Evolutionary conservation across 2,329 filamentous ascomycete genomes (phyloP), one percentile per base, ranked within the genome.

Genomic region (Dactylellina haptotyla): DNA sequence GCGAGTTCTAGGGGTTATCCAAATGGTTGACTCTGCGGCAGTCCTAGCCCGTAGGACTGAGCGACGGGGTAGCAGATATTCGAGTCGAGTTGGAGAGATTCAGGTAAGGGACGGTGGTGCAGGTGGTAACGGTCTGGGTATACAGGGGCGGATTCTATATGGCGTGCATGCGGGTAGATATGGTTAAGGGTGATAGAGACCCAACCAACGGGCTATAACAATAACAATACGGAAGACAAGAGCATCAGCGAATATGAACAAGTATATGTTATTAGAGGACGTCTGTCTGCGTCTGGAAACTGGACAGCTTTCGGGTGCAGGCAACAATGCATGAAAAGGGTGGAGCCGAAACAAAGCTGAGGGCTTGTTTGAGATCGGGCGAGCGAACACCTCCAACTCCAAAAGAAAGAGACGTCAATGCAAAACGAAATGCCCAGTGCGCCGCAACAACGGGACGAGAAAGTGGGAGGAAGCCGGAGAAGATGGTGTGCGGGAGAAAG

Each of bases 301-400:
- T 37, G 43, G 51, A 46, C 62, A 67, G 43, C 32, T 67, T 59
- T 53, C 43, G 25, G 34, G 53, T 43, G 30, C 34, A 16, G 16
- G 14, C 8, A 23, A 51, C 43, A 41, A 65, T 66, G n/a, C 53
- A 50, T 50, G 58, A 43, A n/a, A n/a, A n/a, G 48, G 45, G 63
- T 67, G 63, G 63, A 67, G 63, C 63, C 53, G 63, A 59, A 67
- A 58, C 51, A 41, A 45, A 67, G 53, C 54, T 67, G 63, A 53
- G 45, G 45, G 28, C 41, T 51, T 48, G 61, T 65, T 48, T 39
- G 39, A 56, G 25, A 26, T 39, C 58, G 14, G 32, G 43, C 26
- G 18, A 20, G n/a, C 37, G 32, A 39, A 41, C 34, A 39, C 25
- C 20, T 54, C 28, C 26, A 34, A 59, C 34, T 25, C 26, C 23